Base-by-base conservation (phyloP, 1,139 yeast species). In the Candida sanyaensis region DNA sequence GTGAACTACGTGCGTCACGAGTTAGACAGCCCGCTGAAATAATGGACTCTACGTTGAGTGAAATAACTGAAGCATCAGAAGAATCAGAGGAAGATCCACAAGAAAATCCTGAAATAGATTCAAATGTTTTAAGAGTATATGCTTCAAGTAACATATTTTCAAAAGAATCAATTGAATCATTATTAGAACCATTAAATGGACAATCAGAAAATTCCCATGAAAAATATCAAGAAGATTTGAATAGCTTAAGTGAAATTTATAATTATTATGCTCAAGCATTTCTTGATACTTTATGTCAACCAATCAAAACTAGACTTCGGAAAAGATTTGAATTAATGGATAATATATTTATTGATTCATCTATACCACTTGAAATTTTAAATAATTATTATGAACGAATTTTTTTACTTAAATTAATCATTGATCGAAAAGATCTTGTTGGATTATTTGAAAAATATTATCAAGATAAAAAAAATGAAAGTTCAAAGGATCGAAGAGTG, bases 71-170 rank as follows among this genome's bases (percentile, higher is more conserved):
- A 8, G 44, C 43, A 12, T 17, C 42, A n/a, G 36, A 44, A 23
- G 21, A 17, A 17, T 17, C 21, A 17, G 21, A 27, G 33, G 32
- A 42, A 11, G 40, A 42, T 8, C 21, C 17, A 34, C 24, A 31
- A 11, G 17, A 17, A 17, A 26, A 48, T 30, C 41, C 39, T 27
- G 29, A 58, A 53, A 29, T 59, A 51, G 21, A 69, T 6, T 31
- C 40, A 6, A 48, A 45, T 36, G 28, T 60, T 44, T 64, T 68
- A 42, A 76, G 75, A 8, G 56, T 69, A 30, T 77, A 73, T 50
- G 68, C 75, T 21, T 59, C 69, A 36, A 50, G 69, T 46, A 60
- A 69, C 17, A 65, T 73, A 5, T 65, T 70, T 46, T 67, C 75
- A 7, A 58, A 61, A 21, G 64, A 65, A 44, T 68, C 74, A 5